Base-by-base conservation (phyloP, 2,329 filamentous ascomycete genomes). In the Colletotrichum noveboracense region DNA sequence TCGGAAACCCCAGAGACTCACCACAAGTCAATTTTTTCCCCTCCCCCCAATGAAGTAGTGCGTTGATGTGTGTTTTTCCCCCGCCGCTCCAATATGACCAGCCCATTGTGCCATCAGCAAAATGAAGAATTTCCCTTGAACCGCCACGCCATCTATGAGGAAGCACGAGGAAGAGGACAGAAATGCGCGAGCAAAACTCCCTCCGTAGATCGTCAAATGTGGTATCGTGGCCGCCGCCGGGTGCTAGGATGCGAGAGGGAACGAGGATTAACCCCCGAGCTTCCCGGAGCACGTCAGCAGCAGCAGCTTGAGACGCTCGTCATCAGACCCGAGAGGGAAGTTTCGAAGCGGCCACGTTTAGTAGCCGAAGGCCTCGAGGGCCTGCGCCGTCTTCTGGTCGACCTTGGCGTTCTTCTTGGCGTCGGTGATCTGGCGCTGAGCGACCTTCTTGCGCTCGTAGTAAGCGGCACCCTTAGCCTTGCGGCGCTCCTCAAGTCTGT, bases 361-460 rank as follows among this genome's bases (percentile, higher is more conserved):
- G 93, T 98, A 98, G 88, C 96, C 96, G 89, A 91, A 95, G 85
- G 93, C 90, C 89, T 94, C 94, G 87, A 98, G 94, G 89, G 97
- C 93, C 91, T 94, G 91, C 89, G 93, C 92, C 87, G 94, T 95
- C 93, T 97, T 96, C 86, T 91, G 90, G 89, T 96, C 94, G 88
- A 96, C 93, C 87, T 92, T 93, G 82, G 96, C 95, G 88, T 91
- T 94, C 94, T 96, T 96, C 94, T 98, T 94, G 83, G 96, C 96
- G 87, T 98, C 95, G 82, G 93, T 91, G 83, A 98, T 90, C 91
- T 97, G 95, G 92, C 94, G 95, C 87, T 94, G 92, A 83, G 94
- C 94, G 82, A 95, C 93, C 95, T 97, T 98, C 97, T 98, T 99
- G 93, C 96, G 96, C 93, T 98, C 96, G 93, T 98, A 98, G 94